Base-by-base conservation (phyloP, 1,139 yeast species). In the Yamadazyma friedrichii region DNA sequence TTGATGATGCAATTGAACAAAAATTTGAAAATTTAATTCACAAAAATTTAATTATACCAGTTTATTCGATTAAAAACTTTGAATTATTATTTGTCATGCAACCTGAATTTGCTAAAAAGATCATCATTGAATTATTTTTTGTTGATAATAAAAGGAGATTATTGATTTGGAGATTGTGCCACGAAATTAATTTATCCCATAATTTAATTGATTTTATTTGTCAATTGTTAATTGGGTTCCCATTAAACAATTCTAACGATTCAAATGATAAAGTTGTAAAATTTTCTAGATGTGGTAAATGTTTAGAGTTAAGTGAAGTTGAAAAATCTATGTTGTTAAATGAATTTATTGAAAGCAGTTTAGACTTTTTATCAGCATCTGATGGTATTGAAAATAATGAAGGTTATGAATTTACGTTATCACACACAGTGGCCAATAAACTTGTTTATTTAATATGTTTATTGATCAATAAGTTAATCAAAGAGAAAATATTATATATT, bases 121-220 rank as follows among this genome's bases (percentile, higher is more conserved):
- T 82, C 37, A 65, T 82, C 59, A 88, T 83, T 59, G 91, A 84
- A 58, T 64, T 84, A 70, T 62, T 84, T 38, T 82, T 83, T 86
- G 75, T 80, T 42, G 62, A 65, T 41, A 87, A 87, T 0, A 74
- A 70, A 49, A 67, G 89, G 46, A 59, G 88, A 31, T 75, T 74
- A 0, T 54, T 82, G n/a, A 78, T 84, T 30, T 82, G 88, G 87
- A 78, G 75, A 46, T 53, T 84, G 12, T 80, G 88, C 1, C 86
- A 81, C 54, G 70, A 75, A 35, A 54, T 80, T 26, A 79, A 78
- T 39, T 74, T 80, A 42, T 71, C 81, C 41, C 53, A 79, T 34
- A 65, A 78, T 12, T 51, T 64, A 27, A 64, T 72, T 16, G 82
- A 80, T 51, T 84, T 83, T 54, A 70, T 83, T 9, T 82, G 74